Evolutionary conservation across 2,329 filamentous ascomycete genomes (phyloP), one percentile per base, ranked within the genome.

Genomic region (Colletotrichum scovillei): DNA sequence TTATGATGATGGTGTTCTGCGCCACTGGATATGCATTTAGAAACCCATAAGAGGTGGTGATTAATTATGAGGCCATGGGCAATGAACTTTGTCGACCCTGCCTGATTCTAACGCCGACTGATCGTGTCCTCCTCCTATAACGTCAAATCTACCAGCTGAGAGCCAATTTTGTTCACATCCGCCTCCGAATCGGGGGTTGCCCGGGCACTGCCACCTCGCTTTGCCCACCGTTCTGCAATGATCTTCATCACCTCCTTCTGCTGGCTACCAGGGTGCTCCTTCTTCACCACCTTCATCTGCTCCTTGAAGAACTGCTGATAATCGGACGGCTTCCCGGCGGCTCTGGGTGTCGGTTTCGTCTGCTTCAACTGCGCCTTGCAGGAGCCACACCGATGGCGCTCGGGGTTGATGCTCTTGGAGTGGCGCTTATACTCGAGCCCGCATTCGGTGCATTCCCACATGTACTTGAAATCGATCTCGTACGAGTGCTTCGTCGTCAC

Each of bases 401-500:
- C 80, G 0, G 92, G 88, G 80, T 98, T 91, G 76, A 98, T 94
- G 79, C 94, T 97, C 83, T 93, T 94, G 19, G 92, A 95, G 82
- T 98, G 96, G 5, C 96, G 88, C 79, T 95, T 94, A 81, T 93
- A 97, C 80, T 94, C 92, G 38, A 88, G 84, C 0, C 86, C 88
- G 79, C 97, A 98, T 3, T 79, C 84, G 22, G 77, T 84, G 80
- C 96, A 98, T 55, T 89, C 86, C 96, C 97, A 98, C 24, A 95
- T 84, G 80, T 96, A 99, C 84, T 96, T 97, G 85, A 94, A 98
- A 77, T 95, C 93, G 78, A 98, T 98, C 63, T 92, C 89, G 81
- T 98, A 99, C 38, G 86, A 89, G 82, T 99, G 96, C 79, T 94
- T 97, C 0, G 95, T 98, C 1, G 95, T 98, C 24, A 98, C 94